Percentiles rank a stretch among this genome's conserved stretches.
Evolutionary conservation across 2,329 filamentous ascomycete genomes (phyloP).

Genomic region (Zymoseptoria brevis): DNA sequence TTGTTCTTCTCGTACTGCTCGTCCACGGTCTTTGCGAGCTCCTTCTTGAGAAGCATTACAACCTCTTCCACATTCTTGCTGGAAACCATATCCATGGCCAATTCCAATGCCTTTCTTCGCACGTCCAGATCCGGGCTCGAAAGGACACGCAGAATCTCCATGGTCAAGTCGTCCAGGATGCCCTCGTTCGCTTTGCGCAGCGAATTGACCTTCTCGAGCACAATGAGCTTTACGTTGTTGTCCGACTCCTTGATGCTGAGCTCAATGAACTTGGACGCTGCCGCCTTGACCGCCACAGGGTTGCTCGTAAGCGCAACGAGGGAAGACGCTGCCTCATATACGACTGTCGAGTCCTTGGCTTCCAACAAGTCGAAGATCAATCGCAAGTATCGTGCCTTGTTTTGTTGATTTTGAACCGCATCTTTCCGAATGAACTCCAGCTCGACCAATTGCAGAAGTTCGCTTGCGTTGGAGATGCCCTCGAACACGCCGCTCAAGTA

Average conservation of each 20-base stretch:
- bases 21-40: slow-evolving; percentile 93
- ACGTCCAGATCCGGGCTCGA: slow-evolving; percentile 96
- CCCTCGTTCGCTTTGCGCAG: slow-evolving; percentile 81
- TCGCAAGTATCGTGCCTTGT: slow-evolving; percentile 89
- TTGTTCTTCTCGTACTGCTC: slow-evolving; percentile 98
- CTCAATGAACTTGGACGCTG: slow-evolving; percentile 92
- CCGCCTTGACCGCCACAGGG: slow-evolving; percentile 94
- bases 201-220: slow-evolving; percentile 86
- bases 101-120: slow-evolving; percentile 77
- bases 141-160: slow-evolving; percentile 93
- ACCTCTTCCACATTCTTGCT: slow-evolving; percentile 99
- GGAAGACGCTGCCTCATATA: slow-evolving; percentile 95
- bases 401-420: slow-evolving; percentile 85
- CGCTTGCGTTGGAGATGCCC: slow-evolving; percentile 86
- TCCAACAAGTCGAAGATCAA: slow-evolving; percentile 96
- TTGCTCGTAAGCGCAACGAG: slow-evolving; percentile 91
- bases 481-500: slow-evolving; percentile 88
- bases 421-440: slow-evolving; percentile 97
- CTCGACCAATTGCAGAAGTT: slow-evolving; percentile 85
- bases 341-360: slow-evolving; percentile 84
- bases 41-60: slow-evolving; percentile 91
- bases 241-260: slow-evolving; percentile 95
- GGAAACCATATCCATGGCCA: slow-evolving; percentile 95
- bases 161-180: slow-evolving; percentile 83
- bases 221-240: slow-evolving; percentile 98